Evolutionary conservation across 352 stramenopile genomes (phyloP).

Genomic region (Halophytophthora polymorphica): DNA sequence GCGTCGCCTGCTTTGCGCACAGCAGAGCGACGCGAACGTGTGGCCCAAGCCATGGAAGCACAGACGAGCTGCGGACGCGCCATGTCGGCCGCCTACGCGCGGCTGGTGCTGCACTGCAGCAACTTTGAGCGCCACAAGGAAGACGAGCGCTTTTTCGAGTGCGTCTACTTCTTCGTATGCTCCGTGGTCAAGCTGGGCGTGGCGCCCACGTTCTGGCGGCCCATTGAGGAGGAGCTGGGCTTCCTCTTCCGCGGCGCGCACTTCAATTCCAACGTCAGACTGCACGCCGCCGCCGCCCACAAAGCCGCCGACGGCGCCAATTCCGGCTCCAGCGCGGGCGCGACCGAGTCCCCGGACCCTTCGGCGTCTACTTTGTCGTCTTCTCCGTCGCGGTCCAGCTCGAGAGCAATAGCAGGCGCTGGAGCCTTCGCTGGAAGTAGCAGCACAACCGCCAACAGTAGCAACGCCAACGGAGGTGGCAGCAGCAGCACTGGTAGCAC

Average conservation of each 20-base stretch:
- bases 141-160: constrained; percentile 80
- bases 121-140: constrained; percentile 84
- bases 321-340: not conserved
- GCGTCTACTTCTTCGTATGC: constrained; percentile 77
- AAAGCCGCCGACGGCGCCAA: constrained; percentile 7
- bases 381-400: not conserved
- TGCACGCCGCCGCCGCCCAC: constrained; percentile 29
- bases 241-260: constrained; percentile 75
- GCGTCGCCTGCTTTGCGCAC: constrained; percentile 1
- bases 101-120: constrained; percentile 76
- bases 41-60: constrained; percentile 25
- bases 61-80: constrained; percentile 28
- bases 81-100: constrained; percentile 58
- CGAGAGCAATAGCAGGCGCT: constrained; percentile 29
- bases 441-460: not conserved
- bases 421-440: not conserved
- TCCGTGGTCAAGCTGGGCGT: constrained; percentile 70
- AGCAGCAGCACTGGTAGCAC: constrained; percentile 2
- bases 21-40: constrained; percentile 20
- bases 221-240: constrained; percentile 65
- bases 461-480: not conserved
- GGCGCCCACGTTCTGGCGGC: constrained; percentile 43
- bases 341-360: constrained; percentile 17
- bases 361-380: constrained; percentile 14
- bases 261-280: constrained; percentile 62